Evolutionary conservation across 805 yeast species (phyloP), one percentile per base, ranked within the genome.

Genomic region (Lachancea cidri): DNA sequence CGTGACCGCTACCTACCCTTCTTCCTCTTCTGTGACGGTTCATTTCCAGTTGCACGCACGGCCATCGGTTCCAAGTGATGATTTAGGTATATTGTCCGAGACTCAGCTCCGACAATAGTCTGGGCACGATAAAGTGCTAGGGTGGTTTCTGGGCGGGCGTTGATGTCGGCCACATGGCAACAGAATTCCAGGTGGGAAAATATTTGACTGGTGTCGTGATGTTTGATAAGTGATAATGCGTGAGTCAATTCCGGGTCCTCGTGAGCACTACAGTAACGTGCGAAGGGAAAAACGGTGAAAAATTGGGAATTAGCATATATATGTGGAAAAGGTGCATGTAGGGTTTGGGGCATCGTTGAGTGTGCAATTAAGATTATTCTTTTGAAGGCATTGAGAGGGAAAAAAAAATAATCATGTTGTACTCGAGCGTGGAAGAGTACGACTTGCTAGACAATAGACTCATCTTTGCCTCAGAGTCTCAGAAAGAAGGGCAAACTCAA

Each of bases 371-470:
- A n/a, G n/a, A n/a, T n/a, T n/a, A n/a, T n/a, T n/a, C n/a, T n/a
- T n/a, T n/a, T n/a, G n/a, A n/a, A n/a, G 27, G 27, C 27, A 22
- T 22, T 22, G 27, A 22, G 27, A 7, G 27, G 27, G 11, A 7
- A 7, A 22, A 22, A 22, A n/a, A n/a, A n/a, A n/a, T n/a, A n/a
- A n/a, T n/a, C n/a, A n/a, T 22, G 27, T 11, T 22, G 27, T 29
- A 36, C 33, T 25, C 27, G 14, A 29, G 39, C 33, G 17, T 29
- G 9, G 39, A 36, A 6, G 39, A 36, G 15, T 27, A 36, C 32
- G 20, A 18, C 33, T 9, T 25, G 20, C 32, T 36, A 5, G 39
- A 36, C 24, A 25, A 25, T 16, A 25, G 39, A 11, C 31, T 36
- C 24, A 16, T 27, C 9, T 32, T 17, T n/a, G 35, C n/a, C 17